Percentiles rank a stretch among this genome's conserved stretches.
Evolutionary conservation across 192 early-diverging fungal genomes (phyloP).

Genomic region (Gigaspora rosea): DNA sequence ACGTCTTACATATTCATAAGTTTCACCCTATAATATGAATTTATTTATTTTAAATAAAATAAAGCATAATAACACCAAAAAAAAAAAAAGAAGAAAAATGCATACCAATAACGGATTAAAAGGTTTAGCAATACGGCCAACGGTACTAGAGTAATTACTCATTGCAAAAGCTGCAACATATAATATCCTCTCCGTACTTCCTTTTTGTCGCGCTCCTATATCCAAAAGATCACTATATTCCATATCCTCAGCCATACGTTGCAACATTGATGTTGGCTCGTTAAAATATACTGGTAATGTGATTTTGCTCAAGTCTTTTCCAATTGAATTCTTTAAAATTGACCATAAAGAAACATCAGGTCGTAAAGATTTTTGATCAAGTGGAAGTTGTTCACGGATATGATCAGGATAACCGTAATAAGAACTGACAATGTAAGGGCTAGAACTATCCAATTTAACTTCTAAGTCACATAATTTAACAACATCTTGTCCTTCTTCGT

Average conservation of each 20-base stretch:
- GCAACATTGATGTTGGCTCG: slow-evolving; percentile 84
- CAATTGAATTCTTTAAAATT: slow-evolving; percentile 85
- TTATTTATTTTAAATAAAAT: neutral
- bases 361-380: slow-evolving; percentile 46
- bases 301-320: slow-evolving; percentile 82
- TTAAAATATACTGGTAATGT: slow-evolving; percentile 90
- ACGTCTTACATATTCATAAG: slow-evolving; percentile 78
- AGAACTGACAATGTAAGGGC: slow-evolving; percentile 39
- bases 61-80: neutral
- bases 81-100: neutral
- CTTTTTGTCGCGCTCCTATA: slow-evolving; percentile 65
- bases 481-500: slow-evolving; percentile 38
- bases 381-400: slow-evolving; percentile 53
- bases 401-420: slow-evolving; percentile 46
- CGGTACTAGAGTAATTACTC: slow-evolving; percentile 82
- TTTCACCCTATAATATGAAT: slow-evolving; percentile 63
- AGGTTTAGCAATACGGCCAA: slow-evolving; percentile 81
- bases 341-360: slow-evolving; percentile 83
- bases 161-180: slow-evolving; percentile 87
- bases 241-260: slow-evolving; percentile 84
- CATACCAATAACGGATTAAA: slow-evolving; percentile 82
- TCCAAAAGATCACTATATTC: slow-evolving; percentile 85
- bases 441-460: neutral
- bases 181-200: slow-evolving; percentile 64
- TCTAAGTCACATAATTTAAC: neutral